Evolutionary conservation across 2,329 filamentous ascomycete genomes (phyloP), one percentile per base, ranked within the genome.

Genomic region (Claviceps maximensis): DNA sequence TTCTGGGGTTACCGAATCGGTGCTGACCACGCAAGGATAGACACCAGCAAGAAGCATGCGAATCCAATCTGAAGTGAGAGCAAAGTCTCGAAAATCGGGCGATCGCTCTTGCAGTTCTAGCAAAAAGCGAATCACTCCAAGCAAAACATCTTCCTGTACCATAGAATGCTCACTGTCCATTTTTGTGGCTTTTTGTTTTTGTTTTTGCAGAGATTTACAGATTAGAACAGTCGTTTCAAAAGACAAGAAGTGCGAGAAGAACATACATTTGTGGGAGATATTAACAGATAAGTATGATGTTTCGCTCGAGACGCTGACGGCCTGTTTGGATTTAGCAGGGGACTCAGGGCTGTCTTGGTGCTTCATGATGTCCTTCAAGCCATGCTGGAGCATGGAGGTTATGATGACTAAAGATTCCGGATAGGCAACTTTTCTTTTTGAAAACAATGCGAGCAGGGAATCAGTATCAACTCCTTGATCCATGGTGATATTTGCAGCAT

Each of bases 11-110:
- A 96, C 84, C 23, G 83, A 78, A 67, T 96, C 89, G 13, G 87
- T 84, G 59, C 88, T 91, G 27, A 95, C 89, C 49, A 96, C 79
- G 19, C 93, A 81, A 1, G 93, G 90, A 63, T 93, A 98, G 2
- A 97, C 72, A 13, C 89, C 84, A 38, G 82, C 80, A 0, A 96
- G 74, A 4, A 98, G 71, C 47, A 89, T 75, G 56, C 91, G 83
- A 1, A 91, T 73, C 67, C 95, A 97, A 46, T 87, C 85, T 0
- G 90, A 94, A 0, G 77, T 78, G 12, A 85, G 70, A 0, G 88
- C 80, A 66, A 94, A 96, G 46, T 96, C 89, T 53, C 86, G 79
- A 65, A 97, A 97, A 27, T 79, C 78, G 2, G 74, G 67, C 3
- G 88, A 96, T 41, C 83, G 82, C n/a, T 75, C 71, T 59, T 96